These are phyloP conservation scores for Colletotrichum chrysophilum DNA, from an alignment of 2,329 filamentous ascomycete genomes.

Conservation along the genomic window DNA sequence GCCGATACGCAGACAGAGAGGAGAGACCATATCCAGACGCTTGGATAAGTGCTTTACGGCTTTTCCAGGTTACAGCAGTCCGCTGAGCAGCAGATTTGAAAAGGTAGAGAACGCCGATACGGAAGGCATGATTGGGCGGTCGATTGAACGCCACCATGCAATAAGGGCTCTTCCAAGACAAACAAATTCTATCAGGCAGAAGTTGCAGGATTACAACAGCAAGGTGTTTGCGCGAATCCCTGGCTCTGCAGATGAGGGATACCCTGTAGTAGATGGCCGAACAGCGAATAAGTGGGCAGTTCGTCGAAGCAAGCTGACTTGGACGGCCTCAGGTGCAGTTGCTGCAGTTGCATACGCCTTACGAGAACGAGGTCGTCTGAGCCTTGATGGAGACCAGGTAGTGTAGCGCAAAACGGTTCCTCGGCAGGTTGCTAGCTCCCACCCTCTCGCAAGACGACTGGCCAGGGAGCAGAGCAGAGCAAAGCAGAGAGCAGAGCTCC, in stretches of 20 bases:
- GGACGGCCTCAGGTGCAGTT: not conserved
- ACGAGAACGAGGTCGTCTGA: not conserved
- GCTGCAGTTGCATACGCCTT: not conserved
- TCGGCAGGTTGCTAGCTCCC: not conserved
- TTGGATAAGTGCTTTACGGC: not conserved
- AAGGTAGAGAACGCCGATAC: not conserved
- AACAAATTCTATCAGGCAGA: not conserved
- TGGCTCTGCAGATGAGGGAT: not conserved
- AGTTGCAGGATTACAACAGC: not conserved
- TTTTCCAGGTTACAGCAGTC: not conserved
- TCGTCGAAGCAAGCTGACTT: constrained; percentile 6
- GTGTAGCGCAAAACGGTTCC: not conserved
- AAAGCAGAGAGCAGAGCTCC: not conserved
- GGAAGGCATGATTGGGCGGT: not conserved
- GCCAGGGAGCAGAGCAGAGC: not conserved
- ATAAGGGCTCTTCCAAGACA: constrained; percentile 9
- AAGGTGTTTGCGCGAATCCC: not conserved
- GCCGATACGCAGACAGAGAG: not conserved
- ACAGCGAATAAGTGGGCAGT: not conserved
- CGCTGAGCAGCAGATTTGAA: not conserved
- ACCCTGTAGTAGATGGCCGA: not conserved
- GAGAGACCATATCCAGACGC: not conserved
- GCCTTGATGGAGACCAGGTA: not conserved
- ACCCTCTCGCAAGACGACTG: not conserved
- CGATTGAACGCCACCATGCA: constrained; percentile 8